Evolutionary conservation across 139 green algal species (phyloP), one percentile per base, ranked within the genome.

Genomic region (Raphidocelis subcapitata): DNA sequence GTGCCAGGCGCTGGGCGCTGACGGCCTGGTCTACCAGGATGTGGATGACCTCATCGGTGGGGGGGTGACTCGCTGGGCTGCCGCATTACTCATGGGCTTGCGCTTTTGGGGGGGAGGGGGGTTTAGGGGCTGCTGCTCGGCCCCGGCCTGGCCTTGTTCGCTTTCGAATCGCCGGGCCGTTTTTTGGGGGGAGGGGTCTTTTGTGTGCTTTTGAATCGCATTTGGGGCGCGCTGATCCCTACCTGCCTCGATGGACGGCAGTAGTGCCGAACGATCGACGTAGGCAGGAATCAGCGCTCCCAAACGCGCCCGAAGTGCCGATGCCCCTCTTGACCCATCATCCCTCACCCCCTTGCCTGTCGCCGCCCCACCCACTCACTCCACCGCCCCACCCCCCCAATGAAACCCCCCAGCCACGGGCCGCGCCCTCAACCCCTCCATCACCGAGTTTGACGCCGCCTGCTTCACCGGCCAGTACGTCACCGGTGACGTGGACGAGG

Each of bases 1-100:
- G 44, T 83, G 80, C 52, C 26, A 87, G 31, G 67, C 88, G 51
- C 85, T 99, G 23, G 84, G 88, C 24, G 95, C 95, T 18, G 95
- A 99, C 71, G 94, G 94, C 0, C 84, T 98, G 24, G 87, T 98
- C 60, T 98, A 98, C 80, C 94, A 99, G 84, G 77, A 65, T 26
- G 82, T 97, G 21, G 82, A 91, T 12, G 92, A 97, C 77, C 68
- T 97, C 60, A 35, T 95, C 10, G 71, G 59, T 24, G 47, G 76
- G n/a, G n/a, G n/a, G n/a, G n/a, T n/a, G n/a, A n/a, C n/a, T n/a
- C n/a, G n/a, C n/a, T n/a, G n/a, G n/a, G n/a, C n/a, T n/a, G n/a
- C n/a, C n/a, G n/a, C n/a, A n/a, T n/a, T n/a, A n/a, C n/a, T n/a
- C n/a, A n/a, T n/a, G n/a, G n/a, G n/a, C n/a, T n/a, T n/a, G n/a